Conservation (phyloP, 129 eudicot species). For the Flaveria ramosissima region DNA sequence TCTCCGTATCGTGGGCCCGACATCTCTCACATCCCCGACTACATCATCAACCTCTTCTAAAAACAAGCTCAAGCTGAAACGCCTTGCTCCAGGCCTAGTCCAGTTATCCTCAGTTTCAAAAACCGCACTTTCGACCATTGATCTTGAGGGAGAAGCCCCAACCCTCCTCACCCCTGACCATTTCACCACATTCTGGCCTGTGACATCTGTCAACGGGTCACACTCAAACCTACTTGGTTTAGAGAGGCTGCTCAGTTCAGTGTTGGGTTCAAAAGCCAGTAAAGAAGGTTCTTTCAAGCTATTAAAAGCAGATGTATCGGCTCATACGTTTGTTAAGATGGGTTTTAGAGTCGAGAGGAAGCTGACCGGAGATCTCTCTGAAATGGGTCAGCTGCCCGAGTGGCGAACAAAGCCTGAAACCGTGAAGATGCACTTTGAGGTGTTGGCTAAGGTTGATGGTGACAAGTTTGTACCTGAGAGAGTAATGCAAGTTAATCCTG, state of each 20-base stretch:
- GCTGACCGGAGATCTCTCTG: conserved; percentile 46
- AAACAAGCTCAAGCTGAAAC: conserved; percentile 84
- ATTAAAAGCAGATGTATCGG: conserved; percentile 85
- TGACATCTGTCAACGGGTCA: conserved; percentile 72
- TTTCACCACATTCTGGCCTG: conserved; percentile 83
- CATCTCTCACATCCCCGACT: conserved; percentile 82
- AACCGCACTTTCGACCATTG: conserved; percentile 47
- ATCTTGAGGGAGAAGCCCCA: conserved; percentile 67
- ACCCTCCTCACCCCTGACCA: conserved; percentile 75
- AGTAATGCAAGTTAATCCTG: conserved; percentile 56
- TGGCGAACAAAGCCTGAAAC: conserved; percentile 89
- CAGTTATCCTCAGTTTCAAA: conserved; percentile 82
- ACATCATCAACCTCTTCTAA: conserved; percentile 66
- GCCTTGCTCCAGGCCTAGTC: conserved; percentile 96
- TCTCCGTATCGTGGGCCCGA: conserved; percentile 96
- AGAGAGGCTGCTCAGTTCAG: conserved; percentile 65
- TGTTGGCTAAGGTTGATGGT: conserved; percentile 86
- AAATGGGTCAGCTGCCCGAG: conserved; percentile 42
- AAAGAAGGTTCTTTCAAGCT: conserved; percentile 82
- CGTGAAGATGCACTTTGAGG: conserved; percentile 92
- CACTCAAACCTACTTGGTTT: conserved; percentile 76
- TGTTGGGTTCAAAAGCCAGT: conserved; percentile 70
- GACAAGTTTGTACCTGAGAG: conserved; percentile 71
- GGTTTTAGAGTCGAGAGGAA: conserved; percentile 80
- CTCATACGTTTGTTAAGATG: conserved; percentile 83